Base-by-base conservation (phyloP, 306 rosid species). In the Alnus glutinosa region DNA sequence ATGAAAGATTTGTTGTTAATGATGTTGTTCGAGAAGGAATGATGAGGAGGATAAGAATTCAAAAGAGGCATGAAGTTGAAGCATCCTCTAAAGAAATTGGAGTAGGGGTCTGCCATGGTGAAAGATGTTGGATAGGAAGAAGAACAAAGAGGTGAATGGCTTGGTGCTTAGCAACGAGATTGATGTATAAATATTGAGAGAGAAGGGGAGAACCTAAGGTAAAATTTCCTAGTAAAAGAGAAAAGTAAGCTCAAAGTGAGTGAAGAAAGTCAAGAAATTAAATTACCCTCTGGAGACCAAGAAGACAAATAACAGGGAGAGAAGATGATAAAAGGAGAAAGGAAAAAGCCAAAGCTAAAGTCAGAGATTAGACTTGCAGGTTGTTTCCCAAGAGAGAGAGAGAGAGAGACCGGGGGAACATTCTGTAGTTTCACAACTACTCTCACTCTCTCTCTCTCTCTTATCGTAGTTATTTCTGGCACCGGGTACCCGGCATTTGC, bases 41-140 rank as follows among this genome's bases (percentile, higher is more conserved):
- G 69, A 49, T 5, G 73, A 49, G 10, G 67, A 75, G 16, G 76
- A 66, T 44, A 37, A 44, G 18, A n/a, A 66, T 51, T 59, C 61
- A 68, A 16, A 19, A 55, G 86, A 77, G 87, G 85, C 72, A 78
- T 91, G 90, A 81, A 86, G 83, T 86, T 89, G 84, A 83, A 82
- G 88, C 88, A 85, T 63, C 75, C 84, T 77, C 77, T 78, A 79
- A 85, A 85, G 70, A 82, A 46, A 69, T 85, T 85, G 55, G 90
- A 80, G 10, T 83, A 79, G 80, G 93, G 97, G 82, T 91, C 90
- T 71, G 92, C 76, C 97, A 91, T 91, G 54, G 82, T 78, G 68
- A 50, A 75, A 66, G 71, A 15, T 39, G 4, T 7, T 3, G 30
- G 71, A 15, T 15, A 37, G 47, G 28, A 23, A 23, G 71, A 67